Conservation (phyloP, 495 filamentous ascomycete species). For the Peziza echinospora region DNA sequence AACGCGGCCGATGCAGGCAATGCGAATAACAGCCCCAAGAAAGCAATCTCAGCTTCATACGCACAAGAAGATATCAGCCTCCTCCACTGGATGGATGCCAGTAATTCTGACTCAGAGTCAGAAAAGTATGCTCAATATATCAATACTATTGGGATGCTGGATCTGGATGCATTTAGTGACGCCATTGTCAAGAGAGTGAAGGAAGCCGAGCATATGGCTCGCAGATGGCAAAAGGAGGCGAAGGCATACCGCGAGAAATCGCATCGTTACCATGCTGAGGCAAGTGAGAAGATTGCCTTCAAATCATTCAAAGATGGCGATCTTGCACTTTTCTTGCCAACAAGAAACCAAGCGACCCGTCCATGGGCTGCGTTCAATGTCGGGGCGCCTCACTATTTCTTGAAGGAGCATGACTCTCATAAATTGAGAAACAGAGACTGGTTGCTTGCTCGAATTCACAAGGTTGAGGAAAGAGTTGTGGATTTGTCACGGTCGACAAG, state of each 20-base stretch:
- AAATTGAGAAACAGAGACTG: slow-evolving; percentile 67
- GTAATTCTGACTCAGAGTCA: slow-evolving; percentile 42
- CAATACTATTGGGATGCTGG: slow-evolving; percentile 46
- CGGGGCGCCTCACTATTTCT: slow-evolving; percentile 86
- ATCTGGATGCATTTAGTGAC: slow-evolving; percentile 62
- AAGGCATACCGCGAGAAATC: slow-evolving; percentile 72
- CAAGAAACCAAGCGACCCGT: slow-evolving; percentile 73
- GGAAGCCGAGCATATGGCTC: slow-evolving; percentile 70
- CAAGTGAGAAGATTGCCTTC: slow-evolving; percentile 92
- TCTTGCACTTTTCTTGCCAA: slow-evolving; percentile 84
- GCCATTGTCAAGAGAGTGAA: slow-evolving; percentile 66
- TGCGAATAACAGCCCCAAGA: slow-evolving; percentile 14
- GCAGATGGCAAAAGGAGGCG: slow-evolving; percentile 77
- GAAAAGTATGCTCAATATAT: slow-evolving; percentile 51
- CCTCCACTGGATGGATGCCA: slow-evolving; percentile 55
- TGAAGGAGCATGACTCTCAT: slow-evolving; percentile 78
- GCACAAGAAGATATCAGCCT: slow-evolving; percentile 30
- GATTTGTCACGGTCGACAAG: slow-evolving; percentile 64
- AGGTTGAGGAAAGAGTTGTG: slow-evolving; percentile 80
- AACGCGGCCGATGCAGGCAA: slow-evolving; percentile 12
- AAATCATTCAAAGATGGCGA: slow-evolving; percentile 92
- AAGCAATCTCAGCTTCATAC: slow-evolving; percentile 8
- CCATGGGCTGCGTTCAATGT: slow-evolving; percentile 99
- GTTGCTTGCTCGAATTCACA: slow-evolving; percentile 81
- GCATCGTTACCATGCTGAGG: slow-evolving; percentile 61